Evolutionary conservation across 2,329 filamentous ascomycete species (phyloP).

Genomic region (Xylariaceae sp.): DNA sequence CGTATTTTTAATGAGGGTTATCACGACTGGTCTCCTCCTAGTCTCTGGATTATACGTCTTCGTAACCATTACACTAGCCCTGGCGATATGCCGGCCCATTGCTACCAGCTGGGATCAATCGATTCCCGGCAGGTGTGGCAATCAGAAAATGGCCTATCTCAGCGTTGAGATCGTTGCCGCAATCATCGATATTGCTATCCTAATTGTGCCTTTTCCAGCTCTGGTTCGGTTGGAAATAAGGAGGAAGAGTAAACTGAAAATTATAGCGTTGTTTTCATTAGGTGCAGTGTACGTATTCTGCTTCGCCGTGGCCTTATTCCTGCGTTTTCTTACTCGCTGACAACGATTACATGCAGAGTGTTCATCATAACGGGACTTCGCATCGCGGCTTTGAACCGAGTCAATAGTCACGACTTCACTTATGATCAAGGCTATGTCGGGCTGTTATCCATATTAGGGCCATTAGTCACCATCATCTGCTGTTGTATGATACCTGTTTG

Average conservation of each 20-base stretch:
- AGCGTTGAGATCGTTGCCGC: slow-evolving; percentile 5
- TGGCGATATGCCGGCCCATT: slow-evolving; percentile 10
- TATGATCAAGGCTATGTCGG: slow-evolving; percentile 11
- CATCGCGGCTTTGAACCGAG: slow-evolving; percentile 8
- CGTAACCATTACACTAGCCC: not conserved
- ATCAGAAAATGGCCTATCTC: slow-evolving; percentile 4
- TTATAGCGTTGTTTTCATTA: slow-evolving; percentile 1
- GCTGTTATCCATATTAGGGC: slow-evolving; percentile 6
- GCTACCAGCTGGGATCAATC: slow-evolving; percentile 3
- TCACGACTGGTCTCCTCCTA: not conserved
- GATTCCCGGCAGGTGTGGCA: slow-evolving; percentile 3
- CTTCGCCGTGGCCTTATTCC: not conserved
- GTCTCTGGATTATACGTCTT: slow-evolving; percentile 1
- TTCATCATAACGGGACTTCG: slow-evolving; percentile 9
- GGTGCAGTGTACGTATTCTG: slow-evolving; percentile 4
- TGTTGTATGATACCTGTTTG: slow-evolving; percentile 1
- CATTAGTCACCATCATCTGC: slow-evolving; percentile 9
- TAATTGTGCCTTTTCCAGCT: not conserved
- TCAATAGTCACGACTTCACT: slow-evolving; percentile 8
- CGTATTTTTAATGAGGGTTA: not conserved
- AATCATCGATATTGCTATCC: slow-evolving; percentile 4
- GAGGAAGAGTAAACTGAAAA: not conserved
- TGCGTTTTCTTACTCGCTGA: not conserved
- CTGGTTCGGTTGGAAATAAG: not conserved
- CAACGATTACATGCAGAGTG: slow-evolving; percentile 1